Conservation (phyloP, 2,329 filamentous ascomycete species). For the Diaporthe citriasiana region DNA sequence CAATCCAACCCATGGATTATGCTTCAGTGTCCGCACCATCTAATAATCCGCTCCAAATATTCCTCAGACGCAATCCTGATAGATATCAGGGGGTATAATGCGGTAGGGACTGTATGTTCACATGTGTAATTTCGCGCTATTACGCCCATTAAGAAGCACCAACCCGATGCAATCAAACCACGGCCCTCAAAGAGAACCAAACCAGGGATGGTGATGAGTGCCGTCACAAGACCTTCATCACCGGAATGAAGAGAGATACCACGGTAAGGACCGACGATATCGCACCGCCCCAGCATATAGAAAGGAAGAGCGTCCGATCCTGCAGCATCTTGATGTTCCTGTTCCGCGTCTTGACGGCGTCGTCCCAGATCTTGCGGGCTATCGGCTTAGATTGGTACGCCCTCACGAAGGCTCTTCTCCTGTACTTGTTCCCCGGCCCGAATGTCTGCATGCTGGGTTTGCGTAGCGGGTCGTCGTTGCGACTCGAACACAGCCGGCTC, state of each 20-base stretch:
- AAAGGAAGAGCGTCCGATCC: constrained; percentile 51
- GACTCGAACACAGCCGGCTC: constrained; percentile 6
- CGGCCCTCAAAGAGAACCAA: neutral
- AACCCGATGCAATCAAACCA: neutral
- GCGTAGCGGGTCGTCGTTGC: constrained; percentile 46
- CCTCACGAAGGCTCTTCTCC: constrained; percentile 51
- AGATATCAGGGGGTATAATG: constrained; percentile 19
- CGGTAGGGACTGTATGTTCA: constrained; percentile 24
- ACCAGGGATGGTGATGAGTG: neutral
- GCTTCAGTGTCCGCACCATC: neutral
- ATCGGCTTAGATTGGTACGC: constrained; percentile 48
- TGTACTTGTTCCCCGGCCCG: constrained; percentile 52
- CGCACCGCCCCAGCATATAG: constrained; percentile 53
- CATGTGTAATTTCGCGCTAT: neutral
- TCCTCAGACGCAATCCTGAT: constrained; percentile 30
- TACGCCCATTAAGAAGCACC: constrained; percentile 9
- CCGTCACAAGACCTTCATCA: constrained; percentile 21
- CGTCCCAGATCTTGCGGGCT: constrained; percentile 49
- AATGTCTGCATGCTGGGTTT: constrained; percentile 52
- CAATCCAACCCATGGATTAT: neutral
- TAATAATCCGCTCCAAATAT: constrained; percentile 2
- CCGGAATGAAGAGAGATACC: constrained; percentile 50
- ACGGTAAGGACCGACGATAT: constrained; percentile 50
- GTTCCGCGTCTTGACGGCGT: constrained; percentile 51
- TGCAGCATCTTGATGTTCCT: constrained; percentile 52